Evolutionary conservation across 371 early-diverging fungal species (phyloP), one percentile per base, ranked within the genome.

Genomic region (Rhizopus delemar): DNA sequence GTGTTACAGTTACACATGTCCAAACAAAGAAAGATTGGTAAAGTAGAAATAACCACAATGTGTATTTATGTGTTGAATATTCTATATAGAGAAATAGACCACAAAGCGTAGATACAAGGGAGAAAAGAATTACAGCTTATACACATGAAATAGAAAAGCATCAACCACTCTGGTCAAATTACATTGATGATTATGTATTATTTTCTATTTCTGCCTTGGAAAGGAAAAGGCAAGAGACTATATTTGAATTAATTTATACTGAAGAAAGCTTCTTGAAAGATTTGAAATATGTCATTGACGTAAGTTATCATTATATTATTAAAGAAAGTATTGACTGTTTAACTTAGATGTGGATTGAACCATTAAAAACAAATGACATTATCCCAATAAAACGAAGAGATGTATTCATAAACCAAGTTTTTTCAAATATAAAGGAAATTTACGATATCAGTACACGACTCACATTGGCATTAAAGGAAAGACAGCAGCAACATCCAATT

Each of bases 1-100:
- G 11, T 95, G 95, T 74, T 95, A 95, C 80, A 89, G 91, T 68
- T 84, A 90, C 35, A 80, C 88, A 0, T 95, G 95, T 57, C 94
- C 94, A 7, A 77, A 74, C 62, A 59, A 48, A 59, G 61, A 67
- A 58, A 53, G 53, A 59, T 38, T 63, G 61, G 62, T 62, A 66
- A 62, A 50, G 33, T 49, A 49, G n/a, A 31, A 2, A 11, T 22
- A 28, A 22, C 22, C 22, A 22, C 22, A 22, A 2, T 22, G 22
- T 16, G 22, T 22, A 12, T 33, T 4, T 11, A 7, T 48, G 49
- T 8, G 33, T 3, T 15, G 35, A 31, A 15, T 51, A n/a, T 35
- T 8, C 4, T 16, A 34, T 8, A 50, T 22, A 60, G 65, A 43
- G 60, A 49, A 57, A 41, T n/a, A 22, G 62, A 41, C 53, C 58